Evolutionary conservation across 2,329 filamentous ascomycete genomes (phyloP).

Genomic region (Trichoderma pleuroti): DNA sequence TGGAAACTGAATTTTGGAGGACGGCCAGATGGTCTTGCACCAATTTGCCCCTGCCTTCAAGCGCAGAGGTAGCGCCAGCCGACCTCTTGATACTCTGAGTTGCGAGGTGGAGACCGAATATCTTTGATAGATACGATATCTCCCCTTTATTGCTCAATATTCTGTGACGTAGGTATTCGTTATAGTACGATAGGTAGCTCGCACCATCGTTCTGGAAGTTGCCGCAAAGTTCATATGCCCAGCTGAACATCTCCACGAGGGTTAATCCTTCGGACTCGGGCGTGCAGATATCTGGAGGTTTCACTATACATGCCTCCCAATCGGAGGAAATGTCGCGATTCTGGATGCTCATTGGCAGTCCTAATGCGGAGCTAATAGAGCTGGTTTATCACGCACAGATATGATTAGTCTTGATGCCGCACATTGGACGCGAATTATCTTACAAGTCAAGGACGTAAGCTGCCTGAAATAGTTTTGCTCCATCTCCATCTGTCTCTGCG

Average conservation of each 20-base stretch:
- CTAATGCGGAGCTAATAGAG: conserved; percentile 7
- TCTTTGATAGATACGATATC: background rate
- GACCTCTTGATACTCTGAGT: background rate
- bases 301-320: background rate
- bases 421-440: background rate
- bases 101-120: background rate
- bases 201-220: background rate
- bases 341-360: conserved; percentile 8
- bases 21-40: background rate
- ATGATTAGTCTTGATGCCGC: background rate
- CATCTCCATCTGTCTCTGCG: background rate
- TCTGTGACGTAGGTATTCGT: background rate
- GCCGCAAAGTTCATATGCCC: conserved; percentile 6
- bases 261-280: background rate
- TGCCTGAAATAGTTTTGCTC: background rate
- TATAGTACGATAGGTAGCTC: background rate
- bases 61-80: background rate
- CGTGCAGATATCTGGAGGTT: background rate
- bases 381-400: background rate
- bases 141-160: background rate
- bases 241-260: background rate
- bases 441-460: background rate
- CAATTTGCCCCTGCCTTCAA: background rate
- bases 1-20: background rate
- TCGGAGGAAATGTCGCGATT: conserved; percentile 9